Base-by-base conservation (phyloP, 768 basidiomycete species). In the Xerocomellus intermedius region DNA sequence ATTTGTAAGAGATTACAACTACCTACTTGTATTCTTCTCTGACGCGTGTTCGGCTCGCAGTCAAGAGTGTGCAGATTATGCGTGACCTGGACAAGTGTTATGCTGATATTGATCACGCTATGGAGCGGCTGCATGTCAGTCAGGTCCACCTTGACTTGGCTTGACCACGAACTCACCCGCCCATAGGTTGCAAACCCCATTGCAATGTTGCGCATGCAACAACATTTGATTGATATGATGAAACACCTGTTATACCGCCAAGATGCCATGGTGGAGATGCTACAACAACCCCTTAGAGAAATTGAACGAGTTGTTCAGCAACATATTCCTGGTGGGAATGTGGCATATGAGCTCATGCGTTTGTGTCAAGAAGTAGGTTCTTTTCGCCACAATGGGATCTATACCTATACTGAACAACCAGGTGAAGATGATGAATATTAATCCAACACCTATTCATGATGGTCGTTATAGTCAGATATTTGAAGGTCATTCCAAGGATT, bases 11-110 rank as follows among this genome's bases (percentile, higher is more conserved):
- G 19, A 17, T 1, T 36, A 32, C 32, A 4, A 32, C 42, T 50
- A 9, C 52, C 21, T 14, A n/a, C 5, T 36, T 16, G 42, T 3
- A 37, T 35, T 12, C 21, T 22, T 58, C n/a, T n/a, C 51, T 68
- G 39, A 67, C 28, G 9, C 21, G 2, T 21, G 13, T 32, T 8
- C 21, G 21, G 16, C 8, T 44, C 26, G 5, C 36, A 83, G 82
- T 78, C 30, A 80, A 74, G 50, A 77, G 68, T 26, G 64, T 64
- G 2, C 78, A 80, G 22, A 81, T 83, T 36, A 75, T 69, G 47
- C 68, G 75, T n/a, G 75, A 75, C 7, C 72, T 83, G 36, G 75
- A 77, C 39, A 66, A 64, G 49, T 82, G 76, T 54, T 64, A 74
- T 35, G 61, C 63, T 14, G 78, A 82, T 19, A 66, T 83, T 28